These are phyloP conservation scores for Meyerozyma elateridarum DNA, from an alignment of 1,139 yeast species.

Conservation along the genomic window DNA sequence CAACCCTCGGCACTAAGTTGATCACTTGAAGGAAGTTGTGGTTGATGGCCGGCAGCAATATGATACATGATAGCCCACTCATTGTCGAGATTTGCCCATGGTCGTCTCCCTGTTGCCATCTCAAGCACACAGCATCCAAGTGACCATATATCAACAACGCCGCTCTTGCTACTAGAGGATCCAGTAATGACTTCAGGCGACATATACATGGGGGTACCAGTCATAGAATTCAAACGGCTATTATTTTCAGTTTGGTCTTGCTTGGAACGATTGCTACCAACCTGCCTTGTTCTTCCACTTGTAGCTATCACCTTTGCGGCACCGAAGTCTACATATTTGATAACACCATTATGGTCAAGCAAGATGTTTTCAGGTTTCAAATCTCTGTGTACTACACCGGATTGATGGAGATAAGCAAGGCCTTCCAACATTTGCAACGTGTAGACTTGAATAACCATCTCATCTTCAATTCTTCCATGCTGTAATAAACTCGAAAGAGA, in stretches of 20 bases:
- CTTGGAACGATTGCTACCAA: slow-evolving; percentile 11
- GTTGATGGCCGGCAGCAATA: slow-evolving; percentile 92
- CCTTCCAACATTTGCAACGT: slow-evolving; percentile 94
- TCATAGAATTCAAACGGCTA: slow-evolving; percentile 50
- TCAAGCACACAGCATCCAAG: slow-evolving; percentile 77
- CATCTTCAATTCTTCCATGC: slow-evolving; percentile 94
- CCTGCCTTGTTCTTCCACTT: slow-evolving; percentile 45
- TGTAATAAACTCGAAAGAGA: slow-evolving; percentile 74
- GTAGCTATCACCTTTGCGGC: slow-evolving; percentile 93
- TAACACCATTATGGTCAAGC: slow-evolving; percentile 86
- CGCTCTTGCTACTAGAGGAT: slow-evolving; percentile 56
- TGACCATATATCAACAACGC: slow-evolving; percentile 82
- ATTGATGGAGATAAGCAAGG: slow-evolving; percentile 86
- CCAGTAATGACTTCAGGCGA: slow-evolving; percentile 96
- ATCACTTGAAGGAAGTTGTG: slow-evolving; percentile 75
- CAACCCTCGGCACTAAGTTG: slow-evolving; percentile 75
- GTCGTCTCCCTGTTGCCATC: slow-evolving; percentile 80
- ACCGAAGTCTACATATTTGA: slow-evolving; percentile 94
- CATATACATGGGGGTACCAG: slow-evolving; percentile 99
- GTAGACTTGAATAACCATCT: slow-evolving; percentile 85
- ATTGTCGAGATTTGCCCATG: slow-evolving; percentile 90
- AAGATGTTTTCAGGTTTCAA: slow-evolving; percentile 93
- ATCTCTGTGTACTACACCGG: slow-evolving; percentile 96
- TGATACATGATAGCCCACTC: slow-evolving; percentile 99
- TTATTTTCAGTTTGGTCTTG: slow-evolving; percentile 10